Conservation (phyloP, 2,329 filamentous ascomycete genomes). For the Cladorrhinum sp. region DNA sequence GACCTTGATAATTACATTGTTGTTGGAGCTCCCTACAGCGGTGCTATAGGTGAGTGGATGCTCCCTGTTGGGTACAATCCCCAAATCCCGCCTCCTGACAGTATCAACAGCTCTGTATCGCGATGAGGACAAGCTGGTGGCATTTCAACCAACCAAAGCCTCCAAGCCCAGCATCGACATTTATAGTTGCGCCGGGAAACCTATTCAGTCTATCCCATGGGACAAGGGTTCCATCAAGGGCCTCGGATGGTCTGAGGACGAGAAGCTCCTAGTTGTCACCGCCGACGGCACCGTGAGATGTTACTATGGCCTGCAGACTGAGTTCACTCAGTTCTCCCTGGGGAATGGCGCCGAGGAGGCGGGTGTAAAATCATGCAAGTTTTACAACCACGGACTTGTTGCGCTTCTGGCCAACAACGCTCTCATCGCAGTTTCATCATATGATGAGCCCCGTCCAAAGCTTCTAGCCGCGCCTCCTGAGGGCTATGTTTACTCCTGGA, state of each 20-base stretch:
- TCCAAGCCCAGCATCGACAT: conserved; percentile 86
- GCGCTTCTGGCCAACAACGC: conserved; percentile 86
- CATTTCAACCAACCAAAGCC: conserved; percentile 68
- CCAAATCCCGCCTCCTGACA: conserved; percentile 13
- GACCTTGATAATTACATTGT: conserved; percentile 95
- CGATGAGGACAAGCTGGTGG: conserved; percentile 79
- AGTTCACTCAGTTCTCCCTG: conserved; percentile 91
- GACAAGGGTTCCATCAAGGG: conserved; percentile 85
- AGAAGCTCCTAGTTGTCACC: conserved; percentile 83
- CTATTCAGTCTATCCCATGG: conserved; percentile 84
- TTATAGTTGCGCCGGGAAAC: conserved; percentile 88
- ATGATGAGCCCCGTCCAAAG: conserved; percentile 86
- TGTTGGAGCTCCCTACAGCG: conserved; percentile 86
- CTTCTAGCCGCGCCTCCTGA: conserved; percentile 73
- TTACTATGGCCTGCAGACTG: conserved; percentile 87
- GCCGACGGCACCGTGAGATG: conserved; percentile 87
- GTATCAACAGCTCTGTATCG: conserved; percentile 70
- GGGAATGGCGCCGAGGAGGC: conserved; percentile 86
- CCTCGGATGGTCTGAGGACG: conserved; percentile 94
- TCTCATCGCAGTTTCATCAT: conserved; percentile 81
- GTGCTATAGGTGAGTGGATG: conserved; percentile 73
- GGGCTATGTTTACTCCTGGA: conserved; percentile 82
- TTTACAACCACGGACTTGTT: conserved; percentile 91
- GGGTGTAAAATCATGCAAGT: conserved; percentile 80
- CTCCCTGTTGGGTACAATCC: background rate